Evolutionary conservation across 2,329 filamentous ascomycete genomes (phyloP).

Genomic region (Cryphonectria carpinicola): DNA sequence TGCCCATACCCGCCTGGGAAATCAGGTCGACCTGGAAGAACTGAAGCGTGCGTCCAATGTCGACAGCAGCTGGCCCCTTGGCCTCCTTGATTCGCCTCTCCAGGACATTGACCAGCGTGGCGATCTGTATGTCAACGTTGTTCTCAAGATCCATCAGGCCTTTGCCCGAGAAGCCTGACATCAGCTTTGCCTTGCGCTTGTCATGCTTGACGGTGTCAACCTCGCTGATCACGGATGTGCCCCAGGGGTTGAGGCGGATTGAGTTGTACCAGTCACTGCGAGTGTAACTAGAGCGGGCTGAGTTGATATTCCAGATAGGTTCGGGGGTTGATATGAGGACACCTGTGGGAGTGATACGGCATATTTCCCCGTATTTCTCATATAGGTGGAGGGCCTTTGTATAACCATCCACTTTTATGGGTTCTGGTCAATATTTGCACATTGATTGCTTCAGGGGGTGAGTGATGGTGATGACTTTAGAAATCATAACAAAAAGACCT

Average conservation of each 20-base stretch:
- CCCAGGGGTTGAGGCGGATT: conserved; percentile 35
- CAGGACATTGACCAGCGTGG: conserved; percentile 19
- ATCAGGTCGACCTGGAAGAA: conserved; percentile 27
- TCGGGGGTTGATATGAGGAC: conserved; percentile 35
- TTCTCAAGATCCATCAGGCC: conserved; percentile 35
- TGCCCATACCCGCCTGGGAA: conserved; percentile 17
- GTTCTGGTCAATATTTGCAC: neutral
- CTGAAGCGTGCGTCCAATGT: conserved; percentile 21
- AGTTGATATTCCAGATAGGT: conserved; percentile 35
- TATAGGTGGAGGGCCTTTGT: conserved; percentile 32
- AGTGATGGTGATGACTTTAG: neutral
- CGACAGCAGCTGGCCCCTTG: conserved; percentile 6
- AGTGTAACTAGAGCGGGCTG: conserved; percentile 34
- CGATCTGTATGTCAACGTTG: conserved; percentile 27
- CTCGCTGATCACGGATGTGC: conserved; percentile 34
- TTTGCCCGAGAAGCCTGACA: conserved; percentile 35
- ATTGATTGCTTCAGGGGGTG: neutral
- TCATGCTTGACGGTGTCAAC: conserved; percentile 34
- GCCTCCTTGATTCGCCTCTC: neutral
- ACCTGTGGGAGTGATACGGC: conserved; percentile 37
- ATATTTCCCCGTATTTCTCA: conserved; percentile 35
- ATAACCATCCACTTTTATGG: conserved; percentile 19
- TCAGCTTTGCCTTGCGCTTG: conserved; percentile 36
- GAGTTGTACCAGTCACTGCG: conserved; percentile 36
- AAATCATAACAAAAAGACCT: neutral